A percentile compares a stretch with the other conserved stretches of the same genome.
Evolutionary conservation across 108 stramenopile genomes (phyloP).

Genomic region (Fistulifera solaris): DNA sequence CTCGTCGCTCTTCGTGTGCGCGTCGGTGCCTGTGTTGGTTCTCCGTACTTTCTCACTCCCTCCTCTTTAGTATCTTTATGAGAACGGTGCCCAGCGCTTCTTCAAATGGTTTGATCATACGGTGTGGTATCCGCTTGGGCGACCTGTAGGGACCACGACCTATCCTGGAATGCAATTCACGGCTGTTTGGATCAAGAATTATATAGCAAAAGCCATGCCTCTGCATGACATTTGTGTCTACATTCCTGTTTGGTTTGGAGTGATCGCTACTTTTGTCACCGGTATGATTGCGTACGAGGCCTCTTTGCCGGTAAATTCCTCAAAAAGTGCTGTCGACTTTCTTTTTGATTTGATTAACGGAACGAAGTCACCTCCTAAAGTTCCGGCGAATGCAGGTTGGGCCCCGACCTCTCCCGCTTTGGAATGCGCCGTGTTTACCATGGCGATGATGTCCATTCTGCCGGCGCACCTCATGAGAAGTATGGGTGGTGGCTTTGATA

Average conservation of each 20-base stretch:
- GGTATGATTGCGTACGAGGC: conserved; percentile 75
- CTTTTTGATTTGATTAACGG: neutral
- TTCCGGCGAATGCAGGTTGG: neutral
- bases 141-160: conserved; percentile 96
- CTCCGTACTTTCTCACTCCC: neutral
- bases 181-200: conserved; percentile 76
- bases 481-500: conserved; percentile 98
- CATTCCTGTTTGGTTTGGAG: conserved; percentile 91
- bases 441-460: conserved; percentile 88
- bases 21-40: too few species aligned
- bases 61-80: conserved; percentile 52
- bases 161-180: conserved; percentile 98
- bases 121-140: conserved; percentile 95
- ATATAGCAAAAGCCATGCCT: conserved; percentile 39
- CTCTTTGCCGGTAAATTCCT: conserved; percentile 47
- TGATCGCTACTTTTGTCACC: conserved; percentile 51
- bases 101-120: conserved; percentile 9
- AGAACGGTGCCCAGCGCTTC: conserved; percentile 64
- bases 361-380: neutral
- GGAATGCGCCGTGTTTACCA: conserved; percentile 74
- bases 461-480: conserved; percentile 94
- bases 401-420: conserved; percentile 40
- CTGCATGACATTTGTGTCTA: conserved; percentile 87
- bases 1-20: neutral
- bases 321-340: conserved; percentile 1